phyloP scores from a whole-genome alignment of 2,329 filamentous ascomycete species.

The Scedosporium apiospermum region DNA sequence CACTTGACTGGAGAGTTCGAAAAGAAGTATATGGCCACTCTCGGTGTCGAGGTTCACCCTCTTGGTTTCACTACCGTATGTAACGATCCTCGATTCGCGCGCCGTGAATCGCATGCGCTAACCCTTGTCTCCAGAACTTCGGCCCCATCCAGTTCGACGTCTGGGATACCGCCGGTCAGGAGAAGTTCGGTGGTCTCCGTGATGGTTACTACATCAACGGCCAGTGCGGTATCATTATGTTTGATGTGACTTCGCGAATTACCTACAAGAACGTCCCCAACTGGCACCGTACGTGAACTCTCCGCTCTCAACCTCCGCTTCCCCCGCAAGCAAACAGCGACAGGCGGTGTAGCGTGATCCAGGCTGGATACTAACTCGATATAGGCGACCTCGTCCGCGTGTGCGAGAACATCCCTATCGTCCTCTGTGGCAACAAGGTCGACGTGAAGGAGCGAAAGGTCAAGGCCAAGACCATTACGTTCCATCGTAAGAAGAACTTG shows the following conservation, averaged over 20 bases:
- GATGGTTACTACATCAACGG: constrained; percentile 99
- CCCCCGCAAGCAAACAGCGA: neutral
- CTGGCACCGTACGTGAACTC: constrained; percentile 83
- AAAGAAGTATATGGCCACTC: constrained; percentile 99
- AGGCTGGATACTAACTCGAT: constrained; percentile 11
- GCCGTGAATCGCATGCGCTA: constrained; percentile 1
- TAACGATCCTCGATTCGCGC: constrained; percentile 18
- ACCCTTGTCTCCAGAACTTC: constrained; percentile 56
- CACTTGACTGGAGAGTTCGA: constrained; percentile 99
- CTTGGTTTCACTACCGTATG: constrained; percentile 96
- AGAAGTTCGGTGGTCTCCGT: constrained; percentile 99
- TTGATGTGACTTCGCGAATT: constrained; percentile 97
- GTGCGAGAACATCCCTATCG: constrained; percentile 98
- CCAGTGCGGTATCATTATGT: constrained; percentile 99
- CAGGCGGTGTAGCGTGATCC: neutral
- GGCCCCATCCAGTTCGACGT: constrained; percentile 97
- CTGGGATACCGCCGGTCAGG: constrained; percentile 97
- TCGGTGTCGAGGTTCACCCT: constrained; percentile 98
- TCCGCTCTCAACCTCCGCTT: neutral
- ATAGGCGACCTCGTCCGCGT: constrained; percentile 95
- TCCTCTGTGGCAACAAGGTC: constrained; percentile 98
- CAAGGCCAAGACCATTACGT: constrained; percentile 99
- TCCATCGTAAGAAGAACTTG: constrained; percentile 99
- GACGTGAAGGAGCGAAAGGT: constrained; percentile 99
- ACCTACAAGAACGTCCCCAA: constrained; percentile 99